Conservation (phyloP, 805 yeast species). For the Hanseniaspora mollemarum region DNA sequence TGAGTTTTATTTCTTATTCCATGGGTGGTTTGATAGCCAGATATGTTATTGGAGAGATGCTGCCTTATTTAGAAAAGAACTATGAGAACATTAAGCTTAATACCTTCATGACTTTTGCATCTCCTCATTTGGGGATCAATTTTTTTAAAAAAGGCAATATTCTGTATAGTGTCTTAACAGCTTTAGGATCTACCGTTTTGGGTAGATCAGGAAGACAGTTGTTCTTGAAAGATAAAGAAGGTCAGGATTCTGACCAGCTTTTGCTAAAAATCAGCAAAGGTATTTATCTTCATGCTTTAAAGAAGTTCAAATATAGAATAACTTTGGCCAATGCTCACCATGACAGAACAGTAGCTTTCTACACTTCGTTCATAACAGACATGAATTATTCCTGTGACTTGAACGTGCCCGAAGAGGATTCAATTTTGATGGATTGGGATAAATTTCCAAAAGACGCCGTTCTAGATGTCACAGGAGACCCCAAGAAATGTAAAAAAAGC, state of each 20-base stretch:
- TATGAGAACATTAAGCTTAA: conserved; percentile 7
- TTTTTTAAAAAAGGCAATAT: conserved; percentile 34
- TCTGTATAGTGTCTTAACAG: conserved; percentile 34
- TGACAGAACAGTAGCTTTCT: conserved; percentile 81
- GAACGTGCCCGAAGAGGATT: conserved; percentile 1
- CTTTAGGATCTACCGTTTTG: conserved; percentile 42
- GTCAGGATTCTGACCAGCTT: conserved; percentile 15
- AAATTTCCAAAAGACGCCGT: conserved; percentile 7
- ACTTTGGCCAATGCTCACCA: conserved; percentile 64
- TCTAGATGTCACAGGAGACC: conserved; percentile 9
- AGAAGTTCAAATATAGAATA: conserved; percentile 44
- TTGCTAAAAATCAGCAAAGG: conserved; percentile 25
- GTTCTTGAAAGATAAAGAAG: conserved; percentile 39
- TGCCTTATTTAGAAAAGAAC: conserved; percentile 22
- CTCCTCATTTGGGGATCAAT: conserved; percentile 62
- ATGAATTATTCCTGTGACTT: conserved; percentile 1
- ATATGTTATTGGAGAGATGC: conserved; percentile 60
- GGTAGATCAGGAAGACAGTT: conserved; percentile 68
- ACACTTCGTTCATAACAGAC: conserved; percentile 65
- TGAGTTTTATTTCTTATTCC: conserved; percentile 78
- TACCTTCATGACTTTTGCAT: conserved; percentile 59
- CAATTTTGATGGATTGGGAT: not conserved
- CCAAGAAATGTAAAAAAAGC: not conserved
- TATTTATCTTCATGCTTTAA: conserved; percentile 44
- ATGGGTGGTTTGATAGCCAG: conserved; percentile 79